Evolutionary conservation across 1,139 yeast species (phyloP), one percentile per base, ranked within the genome.

Genomic region (Saccharomyces hybrid): DNA sequence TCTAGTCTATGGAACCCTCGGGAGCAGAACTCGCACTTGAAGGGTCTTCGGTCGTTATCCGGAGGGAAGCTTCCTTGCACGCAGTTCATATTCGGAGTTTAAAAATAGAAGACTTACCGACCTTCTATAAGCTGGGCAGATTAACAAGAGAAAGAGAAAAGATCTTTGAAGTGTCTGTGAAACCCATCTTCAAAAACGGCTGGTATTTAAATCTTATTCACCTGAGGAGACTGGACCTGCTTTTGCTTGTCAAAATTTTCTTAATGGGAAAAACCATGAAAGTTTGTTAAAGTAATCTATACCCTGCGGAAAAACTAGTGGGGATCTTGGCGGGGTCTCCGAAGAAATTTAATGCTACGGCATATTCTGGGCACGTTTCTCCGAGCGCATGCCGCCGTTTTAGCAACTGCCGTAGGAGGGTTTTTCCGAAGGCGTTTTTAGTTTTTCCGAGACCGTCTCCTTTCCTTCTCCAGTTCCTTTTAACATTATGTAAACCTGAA

Each of bases 1-100:
- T 91, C 98, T 52, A 90, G 74, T 52, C 98, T 78, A 67, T 89
- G 96, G 69, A 91, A 91, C 1, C 96, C 96, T 74, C 91, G 88
- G 55, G 85, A 87, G 72, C 98, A 91, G 67, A 87, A 80, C 19
- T 96, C 91, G 66, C 98, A 91, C 69, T 88, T 87, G 75, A 88
- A 90, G 4, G 97, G 97, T 54, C 74, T 66, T 29, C 64, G 64
- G 32, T 61, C 63, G 27, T 63, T 58, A 48, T 65, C 67, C 9
- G 51, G 55, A 42, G 67, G 64, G 26, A 59, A 53, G 19, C 55
- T 54, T 7, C 51, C 34, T 34, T 52, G 57, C 24, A 8, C 4
- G 44, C 12, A 38, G 19, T 19, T 19, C 44, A 38, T 38, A 16
- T 34, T 19, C 19, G 44, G n/a, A 19, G 9, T 38, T 38, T 16